A percentile compares a stretch with the other conserved stretches of the same genome.
Evolutionary conservation across 768 basidiomycete genomes (phyloP).

Genomic region (Lentinula lateritia): DNA sequence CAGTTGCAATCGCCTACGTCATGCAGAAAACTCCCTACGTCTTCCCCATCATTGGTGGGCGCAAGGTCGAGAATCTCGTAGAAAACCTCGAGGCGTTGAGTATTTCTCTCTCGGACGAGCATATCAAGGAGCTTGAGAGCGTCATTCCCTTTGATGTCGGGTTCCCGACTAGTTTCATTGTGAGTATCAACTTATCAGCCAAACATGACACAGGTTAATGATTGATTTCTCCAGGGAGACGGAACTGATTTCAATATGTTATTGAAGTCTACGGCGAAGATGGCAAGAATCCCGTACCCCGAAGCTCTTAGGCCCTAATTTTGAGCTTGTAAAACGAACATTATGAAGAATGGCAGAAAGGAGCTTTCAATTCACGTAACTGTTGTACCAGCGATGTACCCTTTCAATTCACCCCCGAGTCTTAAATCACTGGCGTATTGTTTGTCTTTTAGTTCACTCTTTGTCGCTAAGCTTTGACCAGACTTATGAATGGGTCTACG

Average conservation of each 20-base stretch:
- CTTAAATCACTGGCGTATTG: too few relatives aligned
- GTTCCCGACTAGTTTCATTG: conserved; percentile 3
- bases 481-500: too few relatives aligned
- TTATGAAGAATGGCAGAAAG: too few relatives aligned
- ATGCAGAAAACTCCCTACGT: conserved; percentile 42
- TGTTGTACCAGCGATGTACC: too few relatives aligned
- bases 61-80: conserved; percentile 37
- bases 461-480: too few relatives aligned
- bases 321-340: too few relatives aligned
- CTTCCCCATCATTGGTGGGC: conserved; percentile 36
- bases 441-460: too few relatives aligned
- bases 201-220: background rate
- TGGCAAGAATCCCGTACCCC: background rate
- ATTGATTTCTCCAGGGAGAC: conserved; percentile 7
- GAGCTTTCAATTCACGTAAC: too few relatives aligned
- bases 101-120: conserved; percentile 30
- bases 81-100: conserved; percentile 39
- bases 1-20: conserved; percentile 23
- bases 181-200: background rate
- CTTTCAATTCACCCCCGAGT: too few relatives aligned
- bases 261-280: background rate
- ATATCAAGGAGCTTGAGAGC: conserved; percentile 31
- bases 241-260: conserved; percentile 8
- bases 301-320: background rate
- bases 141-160: conserved; percentile 10